Base-by-base conservation (phyloP, 2,329 filamentous ascomycete genomes). In the Alternaria metachromatica region DNA sequence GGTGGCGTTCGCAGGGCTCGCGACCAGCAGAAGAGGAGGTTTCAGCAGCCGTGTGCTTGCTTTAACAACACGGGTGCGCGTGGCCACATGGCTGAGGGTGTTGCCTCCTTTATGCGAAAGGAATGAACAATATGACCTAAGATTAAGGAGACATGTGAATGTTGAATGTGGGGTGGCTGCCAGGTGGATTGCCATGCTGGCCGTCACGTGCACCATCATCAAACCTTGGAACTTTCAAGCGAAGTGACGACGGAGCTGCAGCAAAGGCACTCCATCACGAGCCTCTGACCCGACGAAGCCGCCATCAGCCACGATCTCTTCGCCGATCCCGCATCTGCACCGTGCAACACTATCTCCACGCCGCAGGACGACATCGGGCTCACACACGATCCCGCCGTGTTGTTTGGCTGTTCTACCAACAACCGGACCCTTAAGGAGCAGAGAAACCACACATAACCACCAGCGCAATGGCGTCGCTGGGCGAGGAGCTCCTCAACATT, bases 401-500 rank as follows among this genome's bases (percentile, higher is more conserved):
- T 74, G 74, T 74, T 72, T 74, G 71, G 69, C 71, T 68, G 67
- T 54, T 65, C 66, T 63, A 50, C 68, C 68, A 62, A 67, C 63
- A 41, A 41, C 63, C 69, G 67, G 62, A 67, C 63, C 66, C 67
- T 62, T 67, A 63, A 72, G 63, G 67, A 71, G 65, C 59, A 65
- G 59, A 60, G 56, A 55, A 56, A 58, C 66, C 55, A 55, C 65
- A 68, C 64, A 66, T 56, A 59, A 64, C 62, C 33, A 64, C 69
- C 72, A 73, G 64, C 77, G 68, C 66, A 62, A 99, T 98, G 96
- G 92, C 96, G 80, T 90, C 95, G 77, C 90, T 99, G 76, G 95
- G 96, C 79, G 96, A 99, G 83, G 94, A 99, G 83, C 86, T 99
- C 82, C 89, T 99, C 80, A 89, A 89, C 74, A 96, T 94, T 70